These are phyloP conservation scores for Chlamydomonas sphaeroides DNA, from an alignment of 139 green algal genomes.

Conservation along the genomic window DNA sequence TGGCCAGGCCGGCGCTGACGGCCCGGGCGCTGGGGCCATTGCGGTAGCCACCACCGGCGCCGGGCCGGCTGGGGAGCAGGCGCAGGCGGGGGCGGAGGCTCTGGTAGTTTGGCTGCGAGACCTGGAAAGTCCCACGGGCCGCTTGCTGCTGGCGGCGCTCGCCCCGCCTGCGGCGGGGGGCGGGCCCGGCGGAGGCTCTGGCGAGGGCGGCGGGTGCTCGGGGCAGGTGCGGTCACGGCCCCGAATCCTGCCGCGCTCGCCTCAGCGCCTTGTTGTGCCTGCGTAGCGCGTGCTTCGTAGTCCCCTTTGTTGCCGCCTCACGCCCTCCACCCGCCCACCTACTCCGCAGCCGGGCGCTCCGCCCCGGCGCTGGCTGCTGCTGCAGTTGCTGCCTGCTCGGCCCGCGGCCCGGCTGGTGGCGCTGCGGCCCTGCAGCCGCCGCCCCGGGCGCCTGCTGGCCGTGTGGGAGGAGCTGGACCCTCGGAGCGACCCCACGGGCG, in stretches of 20 bases:
- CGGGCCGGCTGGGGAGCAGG: too few species aligned
- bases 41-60: background rate
- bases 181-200: too few species aligned
- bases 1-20: background rate
- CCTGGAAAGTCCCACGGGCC: background rate
- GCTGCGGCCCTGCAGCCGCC: background rate
- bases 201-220: too few species aligned
- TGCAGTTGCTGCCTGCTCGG: background rate
- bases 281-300: too few species aligned
- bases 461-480: background rate
- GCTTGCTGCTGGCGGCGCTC: background rate
- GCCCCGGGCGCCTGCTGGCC: background rate
- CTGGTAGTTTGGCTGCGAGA: constrained; percentile 23
- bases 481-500: background rate
- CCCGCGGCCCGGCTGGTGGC: background rate
- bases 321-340: too few species aligned
- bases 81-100: background rate
- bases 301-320: too few species aligned
- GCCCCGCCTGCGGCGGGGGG: too few species aligned
- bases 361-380: background rate
- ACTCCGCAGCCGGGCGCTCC: too few species aligned
- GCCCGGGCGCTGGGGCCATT: background rate
- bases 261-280: too few species aligned
- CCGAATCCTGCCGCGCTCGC: too few species aligned
- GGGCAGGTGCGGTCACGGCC: too few species aligned